phyloP scores from a whole-genome alignment of 306 rosid species.

The Vicia faba region DNA sequence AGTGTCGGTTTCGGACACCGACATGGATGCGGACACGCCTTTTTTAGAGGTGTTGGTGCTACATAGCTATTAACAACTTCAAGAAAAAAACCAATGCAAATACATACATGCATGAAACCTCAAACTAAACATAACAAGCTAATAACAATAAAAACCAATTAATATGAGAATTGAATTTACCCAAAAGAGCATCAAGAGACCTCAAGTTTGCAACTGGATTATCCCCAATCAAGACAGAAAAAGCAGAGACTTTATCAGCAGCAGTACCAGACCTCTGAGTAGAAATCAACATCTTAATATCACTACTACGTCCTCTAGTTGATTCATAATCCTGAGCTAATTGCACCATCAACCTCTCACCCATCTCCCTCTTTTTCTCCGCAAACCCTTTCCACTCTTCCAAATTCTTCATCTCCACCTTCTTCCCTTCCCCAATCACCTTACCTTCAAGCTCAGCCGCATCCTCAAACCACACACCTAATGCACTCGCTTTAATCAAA shows the following conservation, averaged over 20 bases:
- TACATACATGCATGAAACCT: neutral
- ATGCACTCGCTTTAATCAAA: conserved; percentile 56
- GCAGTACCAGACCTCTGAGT: conserved; percentile 98
- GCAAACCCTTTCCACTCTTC: conserved; percentile 72
- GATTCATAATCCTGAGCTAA: conserved; percentile 72
- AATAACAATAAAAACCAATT: neutral
- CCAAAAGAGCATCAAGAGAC: conserved; percentile 83
- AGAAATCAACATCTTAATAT: conserved; percentile 78
- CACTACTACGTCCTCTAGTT: conserved; percentile 80
- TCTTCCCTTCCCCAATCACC: conserved; percentile 67
- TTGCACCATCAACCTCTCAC: conserved; percentile 87
- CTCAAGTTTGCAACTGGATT: conserved; percentile 83
- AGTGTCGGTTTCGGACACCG: no score
- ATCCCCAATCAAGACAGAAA: conserved; percentile 82
- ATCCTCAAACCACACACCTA: conserved; percentile 81
- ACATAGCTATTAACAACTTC: neutral
- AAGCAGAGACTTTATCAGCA: conserved; percentile 88
- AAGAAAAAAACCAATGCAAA: conserved; percentile 26
- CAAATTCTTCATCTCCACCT: conserved; percentile 45
- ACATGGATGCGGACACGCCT: no score
- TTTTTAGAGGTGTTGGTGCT: no score
- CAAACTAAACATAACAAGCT: conserved; percentile 11
- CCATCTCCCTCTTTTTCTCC: conserved; percentile 70
- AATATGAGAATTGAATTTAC: conserved; percentile 40
- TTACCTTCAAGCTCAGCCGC: conserved; percentile 68